A percentile compares a stretch with the other conserved stretches of the same genome.
These are phyloP conservation scores for Coemansia sp. DNA, from an alignment of 192 early-diverging fungal genomes.

Conservation along the genomic window DNA sequence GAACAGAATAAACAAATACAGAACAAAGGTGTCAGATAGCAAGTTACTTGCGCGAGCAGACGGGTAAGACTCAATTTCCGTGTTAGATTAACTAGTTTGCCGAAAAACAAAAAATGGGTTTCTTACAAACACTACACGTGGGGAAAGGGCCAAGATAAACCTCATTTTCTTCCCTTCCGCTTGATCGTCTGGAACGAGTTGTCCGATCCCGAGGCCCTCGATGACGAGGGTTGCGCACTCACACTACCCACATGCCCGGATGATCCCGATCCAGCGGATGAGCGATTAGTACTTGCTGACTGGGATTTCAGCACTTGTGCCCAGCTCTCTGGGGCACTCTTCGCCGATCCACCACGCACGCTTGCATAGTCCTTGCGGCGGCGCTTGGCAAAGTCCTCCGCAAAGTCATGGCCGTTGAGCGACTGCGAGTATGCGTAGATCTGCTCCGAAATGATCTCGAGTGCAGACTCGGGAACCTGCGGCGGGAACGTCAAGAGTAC, in stretches of 20 bases:
- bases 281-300: not conserved
- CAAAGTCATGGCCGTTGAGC: constrained; percentile 74
- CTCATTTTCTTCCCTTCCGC: constrained; percentile 41
- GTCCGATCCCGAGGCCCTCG: constrained; percentile 5
- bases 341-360: constrained; percentile 24
- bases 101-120: not conserved
- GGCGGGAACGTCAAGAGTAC: constrained; percentile 75
- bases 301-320: constrained; percentile 16
- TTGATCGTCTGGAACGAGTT: constrained; percentile 45
- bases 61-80: too few relatives aligned
- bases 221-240: not conserved
- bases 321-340: constrained; percentile 46
- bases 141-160: not conserved
- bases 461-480: constrained; percentile 59
- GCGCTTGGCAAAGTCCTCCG: constrained; percentile 74
- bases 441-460: constrained; percentile 75
- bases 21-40: not conserved
- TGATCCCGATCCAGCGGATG: not conserved
- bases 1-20: not conserved
- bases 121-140: not conserved
- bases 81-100: too few relatives aligned
- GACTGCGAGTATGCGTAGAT: constrained; percentile 72
- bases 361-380: constrained; percentile 61
- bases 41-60: too few relatives aligned
- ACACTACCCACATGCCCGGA: constrained; percentile 2